These are phyloP conservation scores for Trichoderma sp. DNA, from an alignment of 2,329 filamentous ascomycete genomes.

Conservation along the genomic window DNA sequence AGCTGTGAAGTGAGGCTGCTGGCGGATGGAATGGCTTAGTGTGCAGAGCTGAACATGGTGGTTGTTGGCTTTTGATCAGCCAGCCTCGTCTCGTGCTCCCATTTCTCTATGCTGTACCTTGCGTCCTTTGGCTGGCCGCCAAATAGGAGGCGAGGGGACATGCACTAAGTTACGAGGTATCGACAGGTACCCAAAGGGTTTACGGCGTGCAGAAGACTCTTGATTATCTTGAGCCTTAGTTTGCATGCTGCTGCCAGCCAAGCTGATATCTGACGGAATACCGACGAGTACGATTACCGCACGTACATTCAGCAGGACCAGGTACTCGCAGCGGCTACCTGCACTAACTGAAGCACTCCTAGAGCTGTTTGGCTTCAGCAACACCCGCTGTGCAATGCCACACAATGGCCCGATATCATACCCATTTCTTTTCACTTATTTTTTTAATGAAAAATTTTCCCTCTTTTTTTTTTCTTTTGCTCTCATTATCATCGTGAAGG, in stretches of 20 bases:
- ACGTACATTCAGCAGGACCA: not conserved
- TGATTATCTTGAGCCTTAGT: not conserved
- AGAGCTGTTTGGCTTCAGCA: not conserved
- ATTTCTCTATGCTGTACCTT: not conserved
- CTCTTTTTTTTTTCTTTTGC: not conserved
- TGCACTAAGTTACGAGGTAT: not conserved
- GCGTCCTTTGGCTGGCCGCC: not conserved
- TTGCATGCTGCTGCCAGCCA: constrained; percentile 1
- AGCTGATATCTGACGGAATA: not conserved
- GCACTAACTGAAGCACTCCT: not conserved
- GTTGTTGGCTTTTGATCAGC: not conserved
- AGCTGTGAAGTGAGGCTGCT: not conserved
- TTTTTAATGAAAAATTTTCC: not conserved
- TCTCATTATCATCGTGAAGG: not conserved
- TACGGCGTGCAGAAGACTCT: not conserved
- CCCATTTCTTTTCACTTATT: not conserved
- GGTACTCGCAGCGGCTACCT: not conserved
- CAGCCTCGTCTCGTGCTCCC: constrained; percentile 12
- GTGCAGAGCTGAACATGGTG: not conserved
- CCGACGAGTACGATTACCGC: not conserved
- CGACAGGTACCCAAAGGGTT: constrained; percentile 6
- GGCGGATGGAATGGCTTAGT: not conserved
- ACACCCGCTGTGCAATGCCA: not conserved
- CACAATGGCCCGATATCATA: not conserved
- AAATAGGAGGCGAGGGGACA: not conserved